Base-by-base conservation (phyloP, 257 asterid species). In the Fraxinus cuspidata region DNA sequence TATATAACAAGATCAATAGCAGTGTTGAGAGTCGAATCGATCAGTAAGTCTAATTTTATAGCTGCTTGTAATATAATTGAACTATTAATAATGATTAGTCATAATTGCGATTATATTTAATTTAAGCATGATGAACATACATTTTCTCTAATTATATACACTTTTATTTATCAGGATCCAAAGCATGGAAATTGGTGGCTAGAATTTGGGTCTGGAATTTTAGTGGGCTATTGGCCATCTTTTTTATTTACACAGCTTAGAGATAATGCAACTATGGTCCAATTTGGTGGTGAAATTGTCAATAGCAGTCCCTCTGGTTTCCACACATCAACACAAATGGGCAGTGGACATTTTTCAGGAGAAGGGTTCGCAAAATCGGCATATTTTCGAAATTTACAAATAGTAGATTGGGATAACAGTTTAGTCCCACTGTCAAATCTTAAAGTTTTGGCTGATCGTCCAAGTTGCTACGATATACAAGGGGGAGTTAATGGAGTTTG, bases 111-210 rank as follows among this genome's bases (percentile, higher is more conserved):
- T 42, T 42, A 11, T 11, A 10, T 42, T 42, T 42, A 42, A 42
- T 42, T 42, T 42, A 42, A 42, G 16, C 49, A 42, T 42, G 49
- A 42, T 42, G 49, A 42, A 42, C 1, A 42, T 11, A 2, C 1
- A 42, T 42, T 42, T 42, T 42, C 49, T 42, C 12, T 42, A 42
- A 42, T 42, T 42, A 0, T 42, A 9, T 7, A 10, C 49, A 42
- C 4, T 42, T 63, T 25, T 2, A 1, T 63, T 16, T 18, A 77
- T 71, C 74, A 87, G 91, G 91, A 88, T 84, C 91, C 91, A 1
- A 88, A 88, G 56, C 87, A 85, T 70, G 88, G 91, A 49, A 81
- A 88, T 58, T 88, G 91, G 91, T 88, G 91, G 91, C 81, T 88
- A 3, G 89, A 88, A 70, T 88, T 85, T 19, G 91, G 89, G 44